Base-by-base conservation (phyloP, 257 asterid genomes). In the Scutellaria minor region DNA sequence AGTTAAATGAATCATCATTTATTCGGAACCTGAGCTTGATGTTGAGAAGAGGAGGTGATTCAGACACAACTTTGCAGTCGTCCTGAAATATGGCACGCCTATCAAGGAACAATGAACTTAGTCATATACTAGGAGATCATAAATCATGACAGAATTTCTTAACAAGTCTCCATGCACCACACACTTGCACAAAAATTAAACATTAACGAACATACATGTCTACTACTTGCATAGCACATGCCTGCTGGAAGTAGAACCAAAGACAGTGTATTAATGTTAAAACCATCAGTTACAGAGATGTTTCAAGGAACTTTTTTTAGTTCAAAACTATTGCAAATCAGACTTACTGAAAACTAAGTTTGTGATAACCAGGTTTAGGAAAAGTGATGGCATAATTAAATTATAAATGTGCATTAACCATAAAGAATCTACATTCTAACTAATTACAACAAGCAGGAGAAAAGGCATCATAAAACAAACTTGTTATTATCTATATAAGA, bases 1-100 rank as follows among this genome's bases (percentile, higher is more conserved):
- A 66, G 20, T 27, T 42, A 47, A 31, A 53, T 20, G 40, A 51
- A 68, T 42, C 41, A 22, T 76, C 76, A 64, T 66, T 63, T 69
- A 71, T 79, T 22, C 55, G 78, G 77, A 79, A 93, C 98, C 97
- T 94, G 87, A 94, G 86, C 55, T 94, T 88, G 82, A 94, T 82
- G 67, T 81, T 82, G 73, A 91, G 74, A 77, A 83, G 90, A 62
- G 89, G 85, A 78, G 98, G 95, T 14, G 85, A 84, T 72, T 84
- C 91, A 15, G 92, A 79, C 72, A 83, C 78, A 67, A 91, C 82
- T 81, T 78, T 71, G 84, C 96, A 91, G 77, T 94, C 99, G 2
- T 88, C 97, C 87, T 91, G 97, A 81, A 94, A 89, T 85, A 94
- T 94, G 64, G 99, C 96, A 70, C 92, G 83, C 96, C 98, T 93